Percentiles rank a stretch among this genome's conserved stretches.
These are phyloP conservation scores for Melastoma candidum DNA, from an alignment of 441 rosid genomes.

Conservation along the genomic window DNA sequence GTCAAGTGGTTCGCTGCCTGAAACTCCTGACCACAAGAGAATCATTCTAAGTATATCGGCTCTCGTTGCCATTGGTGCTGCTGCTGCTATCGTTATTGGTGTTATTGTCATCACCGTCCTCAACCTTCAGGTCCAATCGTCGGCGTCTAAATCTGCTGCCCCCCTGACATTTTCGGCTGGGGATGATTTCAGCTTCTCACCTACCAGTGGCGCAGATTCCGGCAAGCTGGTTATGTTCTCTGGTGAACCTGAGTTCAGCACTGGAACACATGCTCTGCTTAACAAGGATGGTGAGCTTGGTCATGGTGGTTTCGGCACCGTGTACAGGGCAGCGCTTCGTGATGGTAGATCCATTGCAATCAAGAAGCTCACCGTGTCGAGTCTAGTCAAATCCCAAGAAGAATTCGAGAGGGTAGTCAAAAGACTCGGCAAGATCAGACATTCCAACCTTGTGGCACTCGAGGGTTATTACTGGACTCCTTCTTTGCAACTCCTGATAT, in stretches of 20 bases:
- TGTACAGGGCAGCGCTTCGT: conserved; percentile 45
- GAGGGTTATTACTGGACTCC: conserved; percentile 78
- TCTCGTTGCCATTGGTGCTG: conserved; percentile 67
- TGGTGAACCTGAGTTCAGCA: conserved; percentile 66
- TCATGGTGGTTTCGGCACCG: conserved; percentile 68
- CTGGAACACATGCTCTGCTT: conserved; percentile 61
- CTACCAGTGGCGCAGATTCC: conserved; percentile 63
- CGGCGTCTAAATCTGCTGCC: conserved; percentile 47
- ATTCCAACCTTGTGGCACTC: conserved; percentile 44
- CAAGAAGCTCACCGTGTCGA: conserved; percentile 64
- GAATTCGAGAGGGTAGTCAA: conserved; percentile 67
- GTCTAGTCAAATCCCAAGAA: conserved; percentile 62
- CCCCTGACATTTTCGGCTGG: conserved; percentile 48
- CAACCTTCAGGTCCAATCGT: conserved; percentile 47
- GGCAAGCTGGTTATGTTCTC: conserved; percentile 81
- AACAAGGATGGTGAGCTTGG: conserved; percentile 76
- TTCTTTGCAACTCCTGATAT: conserved; percentile 60
- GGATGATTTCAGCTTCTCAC: conserved; percentile 50
- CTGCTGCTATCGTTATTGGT: conserved; percentile 58
- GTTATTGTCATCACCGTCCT: conserved; percentile 71
- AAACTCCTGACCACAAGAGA: conserved; percentile 36
- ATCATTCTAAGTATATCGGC: conserved; percentile 69
- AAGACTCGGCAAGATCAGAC: conserved; percentile 52
- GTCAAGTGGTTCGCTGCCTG: conserved; percentile 22
- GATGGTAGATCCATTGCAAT: conserved; percentile 59